Base-by-base conservation (phyloP, 2,329 filamentous ascomycete species). In the Escovopsis sp. region DNA sequence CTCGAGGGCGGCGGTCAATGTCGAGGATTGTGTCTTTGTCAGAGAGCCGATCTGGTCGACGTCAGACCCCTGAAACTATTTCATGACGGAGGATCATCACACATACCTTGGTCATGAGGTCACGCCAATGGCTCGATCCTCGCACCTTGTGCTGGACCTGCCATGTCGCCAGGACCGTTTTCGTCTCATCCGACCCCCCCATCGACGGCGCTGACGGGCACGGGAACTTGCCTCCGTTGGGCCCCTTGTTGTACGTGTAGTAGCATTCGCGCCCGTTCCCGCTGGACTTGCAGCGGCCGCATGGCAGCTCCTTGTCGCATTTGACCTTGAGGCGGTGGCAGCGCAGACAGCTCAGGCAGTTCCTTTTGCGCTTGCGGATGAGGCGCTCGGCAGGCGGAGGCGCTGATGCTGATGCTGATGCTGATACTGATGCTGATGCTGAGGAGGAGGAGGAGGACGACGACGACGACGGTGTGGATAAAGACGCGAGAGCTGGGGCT, bases 261-360 rank as follows among this genome's bases (percentile, higher is more conserved):
- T 60, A 61, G 45, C 59, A 62, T 32, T 59, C 57, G 10, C 57
- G 47, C 10, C 54, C 57, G 38, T 61, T 59, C 19, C 59, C 58
- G 32, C 57, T 61, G 7, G 51, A 48, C 41, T 55, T 56, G 48
- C 59, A 62, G 2, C 59, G 54, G 2, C 55, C 56, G 37, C 59
- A 62, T 3, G 59, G 59, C 38, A 61, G 47, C 45, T 59, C 56
- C 48, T 61, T 62, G 49, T 62, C 59, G 41, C 59, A 62, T 43
- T 61, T 62, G 38, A 62, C 59, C 41, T 62, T 62, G 45, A 61
- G 57, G 12, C 58, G 55, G 42, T 61, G 59, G 42, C 59, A 62
- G 30, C 59, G 54, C 26, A 58, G 43, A 26, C 59, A 62, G 45
- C 59, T 61, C 10, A 61, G 49, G 43, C 59, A 60, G 36, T 59